A percentile compares a stretch with the other conserved stretches of the same genome.
Evolutionary conservation across 169 alveolate species (phyloP).

Genomic region (Plasmodium vivax): DNA sequence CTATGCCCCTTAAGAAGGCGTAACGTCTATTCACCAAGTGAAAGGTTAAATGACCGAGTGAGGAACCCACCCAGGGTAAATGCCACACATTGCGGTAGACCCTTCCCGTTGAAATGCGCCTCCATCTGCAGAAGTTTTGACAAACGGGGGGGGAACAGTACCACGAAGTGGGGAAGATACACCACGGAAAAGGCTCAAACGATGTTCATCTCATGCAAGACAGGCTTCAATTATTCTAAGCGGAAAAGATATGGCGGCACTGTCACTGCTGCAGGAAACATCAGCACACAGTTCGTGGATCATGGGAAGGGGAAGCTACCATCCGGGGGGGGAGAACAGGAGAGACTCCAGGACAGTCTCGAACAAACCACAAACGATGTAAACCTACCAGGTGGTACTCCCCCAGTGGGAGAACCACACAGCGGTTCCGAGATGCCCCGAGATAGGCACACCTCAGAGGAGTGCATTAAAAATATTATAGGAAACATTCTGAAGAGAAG

Average conservation of each 20-base stretch:
- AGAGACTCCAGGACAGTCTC: not conserved
- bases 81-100: not conserved
- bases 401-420: not conserved
- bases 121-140: not conserved
- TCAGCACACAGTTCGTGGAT: not conserved
- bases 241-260: not conserved
- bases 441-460: not conserved
- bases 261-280: not conserved
- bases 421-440: not conserved
- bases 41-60: not conserved
- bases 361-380: not conserved
- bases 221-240: not conserved
- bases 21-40: not conserved
- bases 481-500: conserved; percentile 3
- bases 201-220: not conserved
- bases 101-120: not conserved
- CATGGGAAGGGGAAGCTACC: not conserved
- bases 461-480: not conserved
- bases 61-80: not conserved
- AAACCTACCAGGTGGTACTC: not conserved
- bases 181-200: not conserved
- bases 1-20: not conserved
- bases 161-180: not conserved
- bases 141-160: not conserved
- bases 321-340: not conserved